Percentiles rank a stretch among this genome's conserved stretches.
Conservation (phyloP, 805 yeast genomes). For the Yamadazyma sp. region DNA sequence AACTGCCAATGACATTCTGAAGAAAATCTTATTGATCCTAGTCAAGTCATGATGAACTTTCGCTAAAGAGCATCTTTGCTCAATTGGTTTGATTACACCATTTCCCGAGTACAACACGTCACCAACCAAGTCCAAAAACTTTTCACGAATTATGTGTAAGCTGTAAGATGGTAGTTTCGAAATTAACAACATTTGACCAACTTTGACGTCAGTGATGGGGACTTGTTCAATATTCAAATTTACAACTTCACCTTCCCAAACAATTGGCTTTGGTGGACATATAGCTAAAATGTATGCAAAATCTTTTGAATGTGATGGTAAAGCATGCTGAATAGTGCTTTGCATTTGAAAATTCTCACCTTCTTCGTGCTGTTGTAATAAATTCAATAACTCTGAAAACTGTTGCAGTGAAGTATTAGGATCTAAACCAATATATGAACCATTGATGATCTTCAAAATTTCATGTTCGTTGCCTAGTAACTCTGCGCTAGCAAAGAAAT, state of each 20-base stretch:
- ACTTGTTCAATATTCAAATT: conserved; percentile 47
- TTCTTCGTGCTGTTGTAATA: conserved; percentile 16
- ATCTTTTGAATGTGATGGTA: conserved; percentile 20
- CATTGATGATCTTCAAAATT: conserved; percentile 36
- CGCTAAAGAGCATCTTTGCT: conserved; percentile 66
- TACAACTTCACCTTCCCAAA: conserved; percentile 84
- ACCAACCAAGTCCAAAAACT: conserved; percentile 56
- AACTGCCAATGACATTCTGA: conserved; percentile 61
- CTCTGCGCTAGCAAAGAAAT: conserved; percentile 71
- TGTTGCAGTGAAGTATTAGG: conserved; percentile 21
- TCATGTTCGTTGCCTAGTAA: conserved; percentile 41
- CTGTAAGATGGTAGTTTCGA: conserved; percentile 64
- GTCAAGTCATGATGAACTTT: conserved; percentile 72
- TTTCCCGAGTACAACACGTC: conserved; percentile 46
- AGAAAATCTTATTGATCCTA: conserved; percentile 62
- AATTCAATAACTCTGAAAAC: conserved; percentile 25
- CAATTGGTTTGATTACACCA: conserved; percentile 40
- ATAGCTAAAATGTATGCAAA: conserved; percentile 68
- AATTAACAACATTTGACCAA: conserved; percentile 65
- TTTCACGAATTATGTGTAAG: conserved; percentile 52
- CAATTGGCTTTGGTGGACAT: conserved; percentile 78
- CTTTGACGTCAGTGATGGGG: conserved; percentile 55
- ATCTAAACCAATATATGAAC: conserved; percentile 38
- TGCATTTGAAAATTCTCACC: conserved; percentile 14
- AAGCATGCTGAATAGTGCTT: conserved; percentile 13